Conservation (phyloP, 305 asterid genomes). For the Solanum hybrid region DNA sequence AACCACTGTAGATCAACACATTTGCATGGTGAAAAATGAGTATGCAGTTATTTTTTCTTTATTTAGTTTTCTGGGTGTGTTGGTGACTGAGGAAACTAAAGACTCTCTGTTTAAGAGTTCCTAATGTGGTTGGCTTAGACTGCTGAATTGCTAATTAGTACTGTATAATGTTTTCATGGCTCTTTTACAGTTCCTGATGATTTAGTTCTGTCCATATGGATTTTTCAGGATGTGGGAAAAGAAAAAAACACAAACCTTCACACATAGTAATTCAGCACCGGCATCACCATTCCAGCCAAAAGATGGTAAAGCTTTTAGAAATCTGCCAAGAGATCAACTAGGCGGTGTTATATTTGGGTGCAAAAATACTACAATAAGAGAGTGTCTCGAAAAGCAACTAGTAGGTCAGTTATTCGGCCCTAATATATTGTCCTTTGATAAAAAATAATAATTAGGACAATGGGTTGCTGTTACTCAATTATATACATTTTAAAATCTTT, state of each 20-base stretch:
- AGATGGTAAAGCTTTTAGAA: slow-evolving; percentile 10
- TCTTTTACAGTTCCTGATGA: not conserved
- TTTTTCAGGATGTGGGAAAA: slow-evolving; percentile 40
- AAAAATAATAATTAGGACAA: not conserved
- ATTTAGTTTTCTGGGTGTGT: not conserved
- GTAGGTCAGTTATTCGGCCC: slow-evolving; percentile 48
- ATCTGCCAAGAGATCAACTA: slow-evolving; percentile 46
- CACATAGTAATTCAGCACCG: too few relatives aligned
- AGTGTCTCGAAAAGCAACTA: slow-evolving; percentile 52
- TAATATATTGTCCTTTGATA: not conserved
- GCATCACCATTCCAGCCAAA: too few relatives aligned
- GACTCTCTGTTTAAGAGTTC: not conserved
- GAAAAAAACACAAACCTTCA: too few relatives aligned
- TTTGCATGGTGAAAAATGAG: not conserved
- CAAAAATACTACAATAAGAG: slow-evolving; percentile 36
- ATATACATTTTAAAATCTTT: slow-evolving; percentile 5
- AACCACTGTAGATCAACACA: not conserved
- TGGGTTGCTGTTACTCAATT: not conserved
- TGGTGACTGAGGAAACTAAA: not conserved
- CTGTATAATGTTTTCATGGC: not conserved
- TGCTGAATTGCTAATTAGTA: too few relatives aligned
- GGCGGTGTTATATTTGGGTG: slow-evolving; percentile 88
- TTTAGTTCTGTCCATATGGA: not conserved
- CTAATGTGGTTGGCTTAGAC: not conserved
- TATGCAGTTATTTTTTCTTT: not conserved